Conservation (phyloP, 2,329 filamentous ascomycete genomes). For the Blastomyces gilchristii region DNA sequence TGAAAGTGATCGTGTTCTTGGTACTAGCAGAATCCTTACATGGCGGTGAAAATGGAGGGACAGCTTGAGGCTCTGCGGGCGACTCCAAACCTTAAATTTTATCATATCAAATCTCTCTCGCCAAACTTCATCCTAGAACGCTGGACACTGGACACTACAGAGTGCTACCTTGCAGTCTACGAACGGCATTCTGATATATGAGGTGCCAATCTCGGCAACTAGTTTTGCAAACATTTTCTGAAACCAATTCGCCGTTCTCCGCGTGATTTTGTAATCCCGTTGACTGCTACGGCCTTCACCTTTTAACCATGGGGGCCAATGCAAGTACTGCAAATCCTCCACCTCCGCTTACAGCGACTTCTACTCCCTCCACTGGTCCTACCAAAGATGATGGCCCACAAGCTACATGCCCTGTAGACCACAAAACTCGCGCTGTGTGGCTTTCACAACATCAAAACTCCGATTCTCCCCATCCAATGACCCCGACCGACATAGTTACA, state of each 20-base stretch:
- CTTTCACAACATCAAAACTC: conserved; percentile 51
- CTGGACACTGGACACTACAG: not conserved
- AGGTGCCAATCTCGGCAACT: not conserved
- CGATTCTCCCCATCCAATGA: conserved; percentile 28
- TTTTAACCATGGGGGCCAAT: conserved; percentile 28
- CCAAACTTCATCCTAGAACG: not conserved
- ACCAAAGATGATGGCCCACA: conserved; percentile 18
- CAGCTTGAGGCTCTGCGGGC: conserved; percentile 4
- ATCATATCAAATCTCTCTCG: not conserved
- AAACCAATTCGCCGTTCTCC: conserved; percentile 11
- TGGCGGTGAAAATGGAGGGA: not conserved
- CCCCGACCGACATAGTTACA: conserved; percentile 15
- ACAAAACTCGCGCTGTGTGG: conserved; percentile 81
- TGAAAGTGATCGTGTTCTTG: not conserved
- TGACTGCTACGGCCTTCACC: conserved; percentile 9
- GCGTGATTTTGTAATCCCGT: not conserved
- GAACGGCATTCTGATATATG: not conserved
- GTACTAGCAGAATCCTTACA: no score
- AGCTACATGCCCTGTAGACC: conserved; percentile 72
- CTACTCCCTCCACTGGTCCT: conserved; percentile 15
- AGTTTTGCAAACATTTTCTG: not conserved
- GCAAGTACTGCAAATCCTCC: conserved; percentile 24
- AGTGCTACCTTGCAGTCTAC: not conserved
- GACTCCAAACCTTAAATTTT: conserved; percentile 3
- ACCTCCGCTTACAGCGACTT: not conserved